Percentiles rank a stretch among this genome's conserved stretches.
phyloP scores from a whole-genome alignment of 106 monocot genomes.

The Platanthera guangdongensis region DNA sequence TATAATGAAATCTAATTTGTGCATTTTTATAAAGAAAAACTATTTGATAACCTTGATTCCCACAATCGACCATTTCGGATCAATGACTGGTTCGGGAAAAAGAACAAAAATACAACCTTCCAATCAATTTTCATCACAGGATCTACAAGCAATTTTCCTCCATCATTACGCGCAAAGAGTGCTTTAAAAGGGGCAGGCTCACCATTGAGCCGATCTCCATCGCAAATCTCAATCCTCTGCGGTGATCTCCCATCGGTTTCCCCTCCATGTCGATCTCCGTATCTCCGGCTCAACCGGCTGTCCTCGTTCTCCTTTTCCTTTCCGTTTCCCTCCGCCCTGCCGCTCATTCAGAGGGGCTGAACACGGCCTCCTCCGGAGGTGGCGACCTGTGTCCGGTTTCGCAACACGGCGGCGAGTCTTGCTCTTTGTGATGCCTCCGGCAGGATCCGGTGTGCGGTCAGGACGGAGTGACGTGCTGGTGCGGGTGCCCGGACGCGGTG shows the following conservation, averaged over 20 bases:
- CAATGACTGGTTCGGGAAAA: no score
- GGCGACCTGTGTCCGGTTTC: not conserved
- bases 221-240: not conserved
- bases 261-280: not conserved
- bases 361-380: not conserved
- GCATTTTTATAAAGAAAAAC: no score
- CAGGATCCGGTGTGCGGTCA: slow-evolving; percentile 66
- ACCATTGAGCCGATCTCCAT: no score
- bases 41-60: no score
- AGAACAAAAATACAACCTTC: no score
- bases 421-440: slow-evolving; percentile 56
- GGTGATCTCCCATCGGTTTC: not conserved
- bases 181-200: no score
- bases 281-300: not conserved
- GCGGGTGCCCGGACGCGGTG: slow-evolving; percentile 65
- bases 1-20: no score
- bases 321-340: not conserved
- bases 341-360: not conserved
- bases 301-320: slow-evolving; percentile 2
- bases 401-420: slow-evolving; percentile 6
- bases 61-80: no score
- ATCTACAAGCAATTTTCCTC: no score
- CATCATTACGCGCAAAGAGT: no score
- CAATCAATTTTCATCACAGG: no score
- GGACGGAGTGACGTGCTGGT: slow-evolving; percentile 73